Base-by-base conservation (phyloP, 257 asterid species). In the Gentiana straminea region DNA sequence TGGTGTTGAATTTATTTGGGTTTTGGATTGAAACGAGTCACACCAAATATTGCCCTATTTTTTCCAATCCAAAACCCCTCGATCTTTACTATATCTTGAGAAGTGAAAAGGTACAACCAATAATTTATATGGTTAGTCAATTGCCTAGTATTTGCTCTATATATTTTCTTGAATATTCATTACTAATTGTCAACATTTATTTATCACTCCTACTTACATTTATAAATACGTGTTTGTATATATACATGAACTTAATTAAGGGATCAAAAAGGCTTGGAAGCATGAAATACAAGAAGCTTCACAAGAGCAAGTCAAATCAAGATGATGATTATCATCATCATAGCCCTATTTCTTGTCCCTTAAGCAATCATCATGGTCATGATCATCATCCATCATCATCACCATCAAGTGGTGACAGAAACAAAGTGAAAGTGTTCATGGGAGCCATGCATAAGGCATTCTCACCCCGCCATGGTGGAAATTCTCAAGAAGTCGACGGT, bases 271-370 rank as follows among this genome's bases (percentile, higher is more conserved):
- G 2, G 33, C 12, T 39, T 50, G 54, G 47, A 33, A 53, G 51
- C 50, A 78, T 78, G 81, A 81, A 75, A 70, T 78, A 78, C 60
- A 65, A 41, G 45, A 78, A 61, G 71, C 72, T 81, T 59, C 65
- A 73, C 55, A 75, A 75, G 56, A 75, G 58, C 66, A 68, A 64
- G 15, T 52, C 67, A 34, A 54, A 48, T 55, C 73, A 75, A 52
- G 77, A 75, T 41, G 75, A 70, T 55, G 50, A 66, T 37, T 24
- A 24, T 24, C 24, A 24, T 24, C 24, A 24, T 24, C 65, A 5
- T 52, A 43, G 49, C 5, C 51, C 51, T 8, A 43, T 38, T 39
- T 8, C n/a, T 13, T 62, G 52, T 12, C 67, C 54, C n/a, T 13
- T 36, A 35, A 53, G 51, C 32, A 9, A 15, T 1, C 45, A 36